Conservation (phyloP, 192 early-diverging fungal species). For the Podila verticillata region DNA sequence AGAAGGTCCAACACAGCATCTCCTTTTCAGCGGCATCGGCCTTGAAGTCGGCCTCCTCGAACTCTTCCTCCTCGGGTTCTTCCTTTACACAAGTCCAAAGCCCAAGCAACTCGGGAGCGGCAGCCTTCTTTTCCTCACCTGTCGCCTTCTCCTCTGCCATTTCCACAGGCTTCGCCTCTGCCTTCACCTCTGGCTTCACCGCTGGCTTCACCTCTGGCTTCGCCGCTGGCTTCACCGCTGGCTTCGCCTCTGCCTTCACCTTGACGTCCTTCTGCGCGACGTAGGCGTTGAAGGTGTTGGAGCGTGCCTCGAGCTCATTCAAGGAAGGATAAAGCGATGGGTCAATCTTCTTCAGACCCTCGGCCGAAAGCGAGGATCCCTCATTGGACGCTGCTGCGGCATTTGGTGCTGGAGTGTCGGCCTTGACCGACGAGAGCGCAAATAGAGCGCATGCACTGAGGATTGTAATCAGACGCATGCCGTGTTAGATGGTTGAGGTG, state of each 20-base stretch:
- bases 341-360: background rate
- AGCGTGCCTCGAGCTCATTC: background rate
- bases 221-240: background rate
- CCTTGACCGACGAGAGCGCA: background rate
- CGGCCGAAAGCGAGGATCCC: background rate
- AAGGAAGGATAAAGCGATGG: background rate
- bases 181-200: background rate
- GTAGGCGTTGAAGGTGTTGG: slow-evolving; percentile 2
- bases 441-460: background rate
- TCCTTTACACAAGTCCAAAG: no score
- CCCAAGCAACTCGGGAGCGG: no score
- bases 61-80: background rate
- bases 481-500: background rate
- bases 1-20: no score
- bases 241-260: background rate
- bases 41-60: background rate
- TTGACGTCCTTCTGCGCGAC: background rate
- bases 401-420: background rate
- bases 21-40: slow-evolving; percentile 6
- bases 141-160: no score
- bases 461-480: slow-evolving; percentile 1
- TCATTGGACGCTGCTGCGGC: background rate
- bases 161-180: background rate
- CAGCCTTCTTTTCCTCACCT: no score
- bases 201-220: slow-evolving; percentile 1